Evolutionary conservation across 768 basidiomycete species (phyloP).

Genomic region (Mycena pura): DNA sequence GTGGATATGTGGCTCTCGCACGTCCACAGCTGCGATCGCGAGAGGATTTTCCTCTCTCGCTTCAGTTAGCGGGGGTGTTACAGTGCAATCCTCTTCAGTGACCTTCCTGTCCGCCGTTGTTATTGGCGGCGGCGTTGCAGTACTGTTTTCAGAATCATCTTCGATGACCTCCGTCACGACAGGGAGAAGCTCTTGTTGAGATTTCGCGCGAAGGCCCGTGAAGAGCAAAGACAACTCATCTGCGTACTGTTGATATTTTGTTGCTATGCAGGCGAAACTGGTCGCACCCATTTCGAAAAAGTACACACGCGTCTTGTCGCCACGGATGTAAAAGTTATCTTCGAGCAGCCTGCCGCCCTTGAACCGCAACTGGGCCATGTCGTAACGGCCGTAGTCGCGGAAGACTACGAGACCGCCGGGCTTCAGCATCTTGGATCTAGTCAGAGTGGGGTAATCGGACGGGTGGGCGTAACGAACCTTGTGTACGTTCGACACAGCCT

Average conservation of each 20-base stretch:
- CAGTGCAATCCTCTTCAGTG: too few species aligned
- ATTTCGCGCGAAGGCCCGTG: conserved; percentile 61
- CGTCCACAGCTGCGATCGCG: too few species aligned
- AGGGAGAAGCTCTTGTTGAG: conserved; percentile 38
- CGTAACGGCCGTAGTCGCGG: conserved; percentile 94
- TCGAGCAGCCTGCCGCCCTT: conserved; percentile 86
- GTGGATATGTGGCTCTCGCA: conserved; percentile 40
- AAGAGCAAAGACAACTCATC: conserved; percentile 84
- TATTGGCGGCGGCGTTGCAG: conserved; percentile 15
- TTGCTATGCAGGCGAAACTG: not conserved
- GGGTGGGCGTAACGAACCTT: conserved; percentile 50
- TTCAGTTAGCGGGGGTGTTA: too few species aligned
- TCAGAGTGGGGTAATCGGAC: not conserved
- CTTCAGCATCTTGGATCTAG: conserved; percentile 78
- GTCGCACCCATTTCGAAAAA: conserved; percentile 87
- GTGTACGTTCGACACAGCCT: conserved; percentile 82
- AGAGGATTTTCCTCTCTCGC: conserved; percentile 5
- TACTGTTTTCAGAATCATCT: conserved; percentile 41
- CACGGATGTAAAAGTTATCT: conserved; percentile 95
- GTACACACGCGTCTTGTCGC: conserved; percentile 97
- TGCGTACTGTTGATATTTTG: conserved; percentile 32
- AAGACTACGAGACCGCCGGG: conserved; percentile 85
- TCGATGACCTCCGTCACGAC: conserved; percentile 43
- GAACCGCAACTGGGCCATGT: conserved; percentile 94
- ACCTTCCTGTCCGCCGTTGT: too few species aligned